Evolutionary conservation across 2,329 filamentous ascomycete genomes (phyloP).

Genomic region (Hymenoscyphus linearis): DNA sequence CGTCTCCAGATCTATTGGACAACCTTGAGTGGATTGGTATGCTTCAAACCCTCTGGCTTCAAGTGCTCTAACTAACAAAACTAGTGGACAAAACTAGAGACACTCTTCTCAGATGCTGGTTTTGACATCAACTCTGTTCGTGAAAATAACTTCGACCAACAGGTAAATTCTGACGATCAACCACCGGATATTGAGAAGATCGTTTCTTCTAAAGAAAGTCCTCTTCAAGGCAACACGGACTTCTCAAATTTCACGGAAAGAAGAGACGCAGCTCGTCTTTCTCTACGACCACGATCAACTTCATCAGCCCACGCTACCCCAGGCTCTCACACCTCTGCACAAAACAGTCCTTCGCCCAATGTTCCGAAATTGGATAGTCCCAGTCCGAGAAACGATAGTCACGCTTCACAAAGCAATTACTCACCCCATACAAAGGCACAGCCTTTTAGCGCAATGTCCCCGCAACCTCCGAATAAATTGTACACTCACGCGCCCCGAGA

Average conservation of each 20-base stretch:
- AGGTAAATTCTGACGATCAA: background rate
- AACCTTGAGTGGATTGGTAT: constrained; percentile 7
- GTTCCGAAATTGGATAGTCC: background rate
- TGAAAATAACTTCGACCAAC: background rate
- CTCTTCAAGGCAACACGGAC: background rate
- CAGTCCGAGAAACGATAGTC: background rate
- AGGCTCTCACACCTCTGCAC: background rate
- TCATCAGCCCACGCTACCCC: background rate
- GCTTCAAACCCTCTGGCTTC: background rate
- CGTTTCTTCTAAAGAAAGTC: constrained; percentile 4
- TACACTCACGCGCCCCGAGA: background rate
- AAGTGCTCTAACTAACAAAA: background rate
- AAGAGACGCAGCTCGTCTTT: background rate
- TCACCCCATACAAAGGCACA: background rate
- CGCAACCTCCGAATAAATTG: background rate
- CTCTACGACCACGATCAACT: background rate
- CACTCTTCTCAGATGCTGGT: constrained; percentile 4
- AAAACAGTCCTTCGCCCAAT: background rate
- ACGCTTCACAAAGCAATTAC: too few species aligned
- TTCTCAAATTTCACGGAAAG: constrained; percentile 5
- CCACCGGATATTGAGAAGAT: constrained; percentile 8
- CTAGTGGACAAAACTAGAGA: constrained; percentile 6
- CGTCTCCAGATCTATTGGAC: constrained; percentile 15
- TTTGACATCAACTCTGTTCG: constrained; percentile 3
- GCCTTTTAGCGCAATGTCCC: background rate